phyloP scores from a whole-genome alignment of 768 basidiomycete species.

The Gymnopilus junonius region DNA sequence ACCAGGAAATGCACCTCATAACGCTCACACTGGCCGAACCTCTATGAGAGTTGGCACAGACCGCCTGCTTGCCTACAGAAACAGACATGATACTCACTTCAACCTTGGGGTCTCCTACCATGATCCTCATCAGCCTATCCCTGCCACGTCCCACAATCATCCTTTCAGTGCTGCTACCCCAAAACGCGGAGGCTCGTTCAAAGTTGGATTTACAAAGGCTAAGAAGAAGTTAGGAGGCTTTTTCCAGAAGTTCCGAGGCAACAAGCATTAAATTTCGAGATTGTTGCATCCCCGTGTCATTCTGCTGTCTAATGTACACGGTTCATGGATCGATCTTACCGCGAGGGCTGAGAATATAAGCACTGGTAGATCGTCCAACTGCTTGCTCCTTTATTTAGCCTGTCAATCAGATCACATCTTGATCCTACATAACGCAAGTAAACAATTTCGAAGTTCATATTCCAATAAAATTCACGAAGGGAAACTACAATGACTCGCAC shows the following conservation, averaged over 20 bases:
- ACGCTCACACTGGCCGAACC: not conserved
- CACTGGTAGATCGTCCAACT: too few relatives aligned
- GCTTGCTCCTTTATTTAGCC: not conserved
- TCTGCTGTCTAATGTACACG: too few relatives aligned
- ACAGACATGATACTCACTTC: not conserved
- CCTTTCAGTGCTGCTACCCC: not conserved
- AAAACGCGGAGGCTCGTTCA: not conserved
- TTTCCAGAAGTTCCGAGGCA: not conserved
- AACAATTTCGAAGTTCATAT: not conserved
- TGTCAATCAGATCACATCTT: not conserved
- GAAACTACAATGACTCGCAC: too few relatives aligned
- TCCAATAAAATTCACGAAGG: too few relatives aligned
- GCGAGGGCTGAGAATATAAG: too few relatives aligned
- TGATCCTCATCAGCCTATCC: not conserved
- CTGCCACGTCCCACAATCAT: not conserved
- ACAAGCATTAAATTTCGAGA: not conserved
- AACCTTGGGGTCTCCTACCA: constrained; percentile 3
- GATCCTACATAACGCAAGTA: not conserved
- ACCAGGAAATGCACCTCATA: not conserved
- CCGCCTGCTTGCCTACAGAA: not conserved
- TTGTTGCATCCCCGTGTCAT: too few relatives aligned
- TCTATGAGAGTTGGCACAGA: constrained; percentile 3
- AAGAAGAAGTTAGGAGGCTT: not conserved
- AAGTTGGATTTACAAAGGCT: not conserved
- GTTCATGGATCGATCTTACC: too few relatives aligned